phyloP scores from a whole-genome alignment of 2,329 filamentous ascomycete species.

The Colletotrichum musicola region DNA sequence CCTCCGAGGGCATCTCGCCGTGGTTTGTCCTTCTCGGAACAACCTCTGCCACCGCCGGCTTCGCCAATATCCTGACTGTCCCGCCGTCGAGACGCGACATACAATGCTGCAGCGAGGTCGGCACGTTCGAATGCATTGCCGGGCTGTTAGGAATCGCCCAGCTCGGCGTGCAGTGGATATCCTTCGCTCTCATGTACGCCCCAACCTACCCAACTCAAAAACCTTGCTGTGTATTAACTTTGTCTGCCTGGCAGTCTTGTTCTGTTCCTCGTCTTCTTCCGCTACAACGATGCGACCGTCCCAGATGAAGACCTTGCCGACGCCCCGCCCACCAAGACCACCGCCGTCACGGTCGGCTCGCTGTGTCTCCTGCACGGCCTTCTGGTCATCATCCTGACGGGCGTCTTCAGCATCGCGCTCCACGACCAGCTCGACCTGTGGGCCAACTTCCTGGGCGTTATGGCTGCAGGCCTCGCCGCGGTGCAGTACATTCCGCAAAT shows the following conservation, averaged over 20 bases:
- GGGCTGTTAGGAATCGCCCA: conserved; percentile 91
- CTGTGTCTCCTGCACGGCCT: conserved; percentile 82
- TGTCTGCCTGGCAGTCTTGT: conserved; percentile 72
- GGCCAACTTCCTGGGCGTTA: conserved; percentile 88
- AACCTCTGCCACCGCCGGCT: conserved; percentile 87
- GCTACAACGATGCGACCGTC: conserved; percentile 68
- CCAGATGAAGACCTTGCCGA: conserved; percentile 63
- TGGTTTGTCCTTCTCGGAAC: conserved; percentile 96
- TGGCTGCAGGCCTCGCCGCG: conserved; percentile 81
- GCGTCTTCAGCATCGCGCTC: conserved; percentile 73
- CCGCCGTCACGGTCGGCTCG: conserved; percentile 80
- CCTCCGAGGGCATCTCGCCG: conserved; percentile 94
- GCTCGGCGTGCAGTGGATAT: conserved; percentile 91
- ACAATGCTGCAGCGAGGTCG: conserved; percentile 86
- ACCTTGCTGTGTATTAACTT: conserved; percentile 4
- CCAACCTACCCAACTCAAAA: not conserved
- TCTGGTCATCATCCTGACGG: conserved; percentile 75
- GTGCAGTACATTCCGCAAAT: conserved; percentile 98
- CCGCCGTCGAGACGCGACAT: conserved; percentile 87
- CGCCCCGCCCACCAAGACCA: conserved; percentile 77
- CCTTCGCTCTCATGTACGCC: conserved; percentile 89
- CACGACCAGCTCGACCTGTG: conserved; percentile 77
- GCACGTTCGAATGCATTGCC: conserved; percentile 84
- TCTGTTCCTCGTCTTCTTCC: conserved; percentile 96
- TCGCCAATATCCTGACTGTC: conserved; percentile 92